phyloP scores from a whole-genome alignment of 202 grass and related monocot genomes.

The Brachypodium distachyon region DNA sequence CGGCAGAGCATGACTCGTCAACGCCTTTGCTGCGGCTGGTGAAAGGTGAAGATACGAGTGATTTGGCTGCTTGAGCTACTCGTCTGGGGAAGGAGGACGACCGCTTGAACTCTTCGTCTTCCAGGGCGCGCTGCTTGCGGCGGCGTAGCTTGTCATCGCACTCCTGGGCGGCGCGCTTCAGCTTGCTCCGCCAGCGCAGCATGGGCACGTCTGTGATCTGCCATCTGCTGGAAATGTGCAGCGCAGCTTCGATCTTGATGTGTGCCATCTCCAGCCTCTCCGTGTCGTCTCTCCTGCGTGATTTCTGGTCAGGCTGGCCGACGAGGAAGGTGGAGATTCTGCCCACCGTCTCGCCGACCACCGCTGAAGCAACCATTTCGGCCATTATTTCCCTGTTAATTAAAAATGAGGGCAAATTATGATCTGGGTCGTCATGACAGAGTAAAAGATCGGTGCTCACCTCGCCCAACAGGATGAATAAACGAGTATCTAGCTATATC shows the following conservation, averaged over 20 bases:
- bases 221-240: slow-evolving; percentile 9
- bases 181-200: slow-evolving; percentile 4
- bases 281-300: background rate
- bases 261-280: slow-evolving; percentile 35
- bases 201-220: background rate
- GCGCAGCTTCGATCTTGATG: slow-evolving; percentile 25
- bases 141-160: background rate
- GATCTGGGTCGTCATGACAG: too few species aligned
- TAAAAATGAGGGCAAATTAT: too few species aligned
- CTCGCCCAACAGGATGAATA: too few species aligned
- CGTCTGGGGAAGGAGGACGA: background rate
- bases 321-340: background rate
- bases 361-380: background rate
- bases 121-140: background rate
- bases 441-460: too few species aligned
- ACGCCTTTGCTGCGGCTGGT: too few species aligned
- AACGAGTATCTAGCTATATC: too few species aligned
- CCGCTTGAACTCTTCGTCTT: background rate
- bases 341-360: background rate
- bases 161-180: slow-evolving; percentile 17
- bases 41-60: background rate
- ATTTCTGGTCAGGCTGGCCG: background rate
- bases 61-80: background rate
- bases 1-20: background rate
- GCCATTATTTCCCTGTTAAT: background rate